These are phyloP conservation scores for Lanmaoa pseudosensibilis DNA, from an alignment of 768 basidiomycete species.

Conservation along the genomic window DNA sequence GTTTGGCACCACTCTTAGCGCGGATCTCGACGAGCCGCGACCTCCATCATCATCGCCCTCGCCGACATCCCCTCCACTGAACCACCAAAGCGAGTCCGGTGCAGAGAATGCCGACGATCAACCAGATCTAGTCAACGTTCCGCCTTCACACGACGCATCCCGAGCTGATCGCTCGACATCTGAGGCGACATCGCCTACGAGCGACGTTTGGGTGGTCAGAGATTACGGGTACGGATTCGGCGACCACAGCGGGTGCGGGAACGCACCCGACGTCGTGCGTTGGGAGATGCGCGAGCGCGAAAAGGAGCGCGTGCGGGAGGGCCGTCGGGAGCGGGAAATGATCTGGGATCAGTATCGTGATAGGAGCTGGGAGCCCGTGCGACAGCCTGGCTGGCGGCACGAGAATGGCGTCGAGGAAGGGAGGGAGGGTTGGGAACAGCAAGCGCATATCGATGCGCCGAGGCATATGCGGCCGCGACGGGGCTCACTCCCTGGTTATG, in stretches of 20 bases:
- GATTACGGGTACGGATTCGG: conserved; percentile 70
- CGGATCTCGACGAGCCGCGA: conserved; percentile 6
- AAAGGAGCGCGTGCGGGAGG: conserved; percentile 16
- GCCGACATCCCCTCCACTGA: not conserved
- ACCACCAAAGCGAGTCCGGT: not conserved
- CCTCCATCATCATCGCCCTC: conserved; percentile 2
- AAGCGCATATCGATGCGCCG: conserved; percentile 11
- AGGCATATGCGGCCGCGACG: conserved; percentile 32
- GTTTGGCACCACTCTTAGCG: conserved; percentile 49
- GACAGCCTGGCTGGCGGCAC: conserved; percentile 22
- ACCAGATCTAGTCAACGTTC: not conserved
- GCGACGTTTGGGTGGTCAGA: conserved; percentile 53
- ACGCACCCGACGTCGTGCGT: conserved; percentile 30
- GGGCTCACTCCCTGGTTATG: conserved; percentile 35
- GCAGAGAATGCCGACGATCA: not conserved
- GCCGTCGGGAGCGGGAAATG: conserved; percentile 13
- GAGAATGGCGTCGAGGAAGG: conserved; percentile 30
- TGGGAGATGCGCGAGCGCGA: conserved; percentile 33
- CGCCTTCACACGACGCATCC: not conserved
- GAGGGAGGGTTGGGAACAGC: conserved; percentile 25
- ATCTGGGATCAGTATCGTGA: conserved; percentile 19
- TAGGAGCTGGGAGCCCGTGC: conserved; percentile 15
- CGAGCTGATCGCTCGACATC: conserved; percentile 7
- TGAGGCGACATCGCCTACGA: conserved; percentile 19
- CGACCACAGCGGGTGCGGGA: conserved; percentile 38